Conservation (phyloP, 2,329 filamentous ascomycete species). For the Colletotrichum cereale region DNA sequence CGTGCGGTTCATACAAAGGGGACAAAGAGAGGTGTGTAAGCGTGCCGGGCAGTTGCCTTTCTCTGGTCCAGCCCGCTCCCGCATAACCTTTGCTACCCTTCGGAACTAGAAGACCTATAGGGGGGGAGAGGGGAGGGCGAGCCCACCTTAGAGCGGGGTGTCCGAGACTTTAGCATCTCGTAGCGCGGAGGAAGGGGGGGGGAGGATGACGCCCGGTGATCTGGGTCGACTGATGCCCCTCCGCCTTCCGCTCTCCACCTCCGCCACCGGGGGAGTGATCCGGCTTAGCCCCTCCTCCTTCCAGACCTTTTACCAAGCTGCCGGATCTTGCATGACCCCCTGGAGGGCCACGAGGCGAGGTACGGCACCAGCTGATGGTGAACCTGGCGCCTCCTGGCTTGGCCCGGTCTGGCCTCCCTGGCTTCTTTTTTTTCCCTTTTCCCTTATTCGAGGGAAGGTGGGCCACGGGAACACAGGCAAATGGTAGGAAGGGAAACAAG, state of each 20-base stretch:
- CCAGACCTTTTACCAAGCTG: slow-evolving; percentile 4
- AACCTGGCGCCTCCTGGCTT: background rate
- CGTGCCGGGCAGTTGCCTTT: background rate
- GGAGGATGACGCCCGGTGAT: background rate
- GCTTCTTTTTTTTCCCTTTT: background rate
- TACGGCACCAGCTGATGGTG: background rate
- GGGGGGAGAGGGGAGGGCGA: background rate
- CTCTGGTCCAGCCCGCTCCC: background rate
- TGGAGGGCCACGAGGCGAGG: background rate
- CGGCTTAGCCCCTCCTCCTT: background rate
- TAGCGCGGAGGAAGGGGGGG: background rate
- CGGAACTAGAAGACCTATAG: background rate
- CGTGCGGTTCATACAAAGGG: background rate
- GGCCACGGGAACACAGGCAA: background rate
- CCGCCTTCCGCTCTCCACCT: background rate
- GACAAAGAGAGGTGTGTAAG: background rate
- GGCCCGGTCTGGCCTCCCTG: background rate
- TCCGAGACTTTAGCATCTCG: background rate
- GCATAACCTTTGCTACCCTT: background rate
- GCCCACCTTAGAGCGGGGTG: background rate
- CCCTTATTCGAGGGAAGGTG: background rate
- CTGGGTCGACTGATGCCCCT: background rate
- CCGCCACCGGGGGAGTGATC: background rate
- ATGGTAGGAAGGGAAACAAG: background rate
- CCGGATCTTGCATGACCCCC: slow-evolving; percentile 16